Base-by-base conservation (phyloP, 441 rosid species). In the Brassica balearica region DNA sequence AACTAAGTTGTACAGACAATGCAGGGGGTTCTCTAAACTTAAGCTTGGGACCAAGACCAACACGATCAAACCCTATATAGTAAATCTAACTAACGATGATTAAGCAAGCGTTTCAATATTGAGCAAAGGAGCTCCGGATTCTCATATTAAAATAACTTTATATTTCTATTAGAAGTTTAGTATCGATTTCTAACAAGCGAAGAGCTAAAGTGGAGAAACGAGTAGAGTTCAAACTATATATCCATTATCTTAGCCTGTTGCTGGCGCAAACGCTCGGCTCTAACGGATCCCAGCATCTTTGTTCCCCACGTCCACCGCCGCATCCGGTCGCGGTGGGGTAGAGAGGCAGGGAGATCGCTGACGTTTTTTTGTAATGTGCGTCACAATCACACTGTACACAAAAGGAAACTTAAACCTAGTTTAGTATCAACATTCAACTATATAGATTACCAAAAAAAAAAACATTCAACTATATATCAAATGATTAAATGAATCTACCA, bases 211-310 rank as follows among this genome's bases (percentile, higher is more conserved):
- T 32, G 55, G 63, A 76, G 64, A 48, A 61, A 2, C 8, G 46
- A 62, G 29, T 55, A 6, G 12, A 38, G 11, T 12, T 60, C 19
- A 34, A 36, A 72, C 19, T 32, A 69, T 75, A 20, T 64, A 10
- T 10, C 11, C 0, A 63, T 15, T 71, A 95, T 97, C 97, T 95
- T 92, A 41, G 80, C 91, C 0, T 88, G 91, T 77, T 90, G 75
- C 75, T 91, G 90, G 48, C 91, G 87, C 85, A 95, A 81, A 6
- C 96, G 96, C 86, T 92, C 96, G 6, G 97, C 98, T 68, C 97
- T 4, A 84, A 97, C 0, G 97, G 98, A 80, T 95, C 97, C 98
- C 43, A 38, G 10, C 96, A 95, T 9, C 98, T 88, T 85, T 95
- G 96, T 82, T 95, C 97, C 2, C 97, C 97, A 20, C 95, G 84